Evolutionary conservation across 2,329 filamentous ascomycete species (phyloP).

Genomic region (Furcasterigmium sp.): DNA sequence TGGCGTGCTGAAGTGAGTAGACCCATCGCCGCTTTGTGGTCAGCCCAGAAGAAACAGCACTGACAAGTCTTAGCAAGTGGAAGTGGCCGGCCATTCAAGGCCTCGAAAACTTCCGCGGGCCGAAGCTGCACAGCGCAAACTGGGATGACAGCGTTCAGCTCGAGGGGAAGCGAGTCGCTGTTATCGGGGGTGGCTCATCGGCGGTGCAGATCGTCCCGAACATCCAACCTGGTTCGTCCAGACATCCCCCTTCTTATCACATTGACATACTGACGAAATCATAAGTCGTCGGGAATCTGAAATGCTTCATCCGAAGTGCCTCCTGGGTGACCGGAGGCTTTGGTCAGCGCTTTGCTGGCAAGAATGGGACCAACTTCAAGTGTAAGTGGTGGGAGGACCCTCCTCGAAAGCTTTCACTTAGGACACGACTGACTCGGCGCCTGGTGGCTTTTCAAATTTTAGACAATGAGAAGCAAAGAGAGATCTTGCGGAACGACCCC

Average conservation of each 20-base stretch:
- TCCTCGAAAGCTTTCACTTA: too few relatives aligned
- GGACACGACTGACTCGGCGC: background rate
- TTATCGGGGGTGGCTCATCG: conserved; percentile 23
- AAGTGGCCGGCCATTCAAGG: conserved; percentile 24
- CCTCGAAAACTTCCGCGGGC: conserved; percentile 20
- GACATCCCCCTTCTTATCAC: background rate
- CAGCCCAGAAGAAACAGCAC: background rate
- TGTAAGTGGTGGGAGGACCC: conserved; percentile 20
- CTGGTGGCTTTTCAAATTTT: background rate
- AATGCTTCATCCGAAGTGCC: conserved; percentile 27
- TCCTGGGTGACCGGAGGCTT: conserved; percentile 44
- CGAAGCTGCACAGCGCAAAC: conserved; percentile 21
- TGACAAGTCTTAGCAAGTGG: conserved; percentile 12
- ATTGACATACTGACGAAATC: background rate
- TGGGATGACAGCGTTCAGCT: conserved; percentile 20
- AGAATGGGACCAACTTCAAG: conserved; percentile 39
- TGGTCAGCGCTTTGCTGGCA: conserved; percentile 38
- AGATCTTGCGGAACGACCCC: conserved; percentile 44
- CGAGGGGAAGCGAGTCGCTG: conserved; percentile 19
- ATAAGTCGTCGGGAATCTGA: conserved; percentile 6
- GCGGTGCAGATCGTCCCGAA: conserved; percentile 25
- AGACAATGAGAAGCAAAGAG: conserved; percentile 35
- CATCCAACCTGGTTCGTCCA: conserved; percentile 12
- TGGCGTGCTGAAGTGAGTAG: conserved; percentile 40
- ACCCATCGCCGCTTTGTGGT: conserved; percentile 34